Conservation (phyloP, 208 protist genomes). For the Trypanosoma scelopori region DNA sequence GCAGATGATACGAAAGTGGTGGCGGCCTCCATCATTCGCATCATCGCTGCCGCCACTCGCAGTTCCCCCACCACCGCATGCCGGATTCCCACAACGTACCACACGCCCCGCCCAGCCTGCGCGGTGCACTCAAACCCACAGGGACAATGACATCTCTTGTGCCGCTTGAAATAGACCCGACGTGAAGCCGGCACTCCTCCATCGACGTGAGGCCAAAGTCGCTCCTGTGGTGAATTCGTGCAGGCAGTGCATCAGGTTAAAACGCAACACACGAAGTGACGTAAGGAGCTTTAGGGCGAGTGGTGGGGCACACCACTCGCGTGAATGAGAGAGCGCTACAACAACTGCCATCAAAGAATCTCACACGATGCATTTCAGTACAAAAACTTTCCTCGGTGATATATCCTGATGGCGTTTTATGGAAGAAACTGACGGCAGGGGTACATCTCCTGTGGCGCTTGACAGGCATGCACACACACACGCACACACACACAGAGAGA, state of each 20-base stretch:
- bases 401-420: not conserved
- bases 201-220: constrained; percentile 8
- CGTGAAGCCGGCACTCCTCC: constrained; percentile 18
- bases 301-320: constrained; percentile 22
- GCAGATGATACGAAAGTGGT: too few species aligned
- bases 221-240: constrained; percentile 12
- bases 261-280: not conserved
- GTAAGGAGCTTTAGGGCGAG: too few species aligned
- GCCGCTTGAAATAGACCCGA: not conserved
- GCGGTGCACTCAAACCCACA: too few species aligned
- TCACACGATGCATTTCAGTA: not conserved
- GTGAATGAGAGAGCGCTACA: constrained; percentile 15
- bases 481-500: too few species aligned
- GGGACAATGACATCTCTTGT: too few species aligned
- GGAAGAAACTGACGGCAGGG: constrained; percentile 13
- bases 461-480: constrained; percentile 11
- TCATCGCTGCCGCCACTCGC: not conserved
- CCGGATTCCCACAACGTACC: too few species aligned
- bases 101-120: too few species aligned
- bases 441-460: constrained; percentile 1
- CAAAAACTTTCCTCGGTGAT: not conserved
- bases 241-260: not conserved
- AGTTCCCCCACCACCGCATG: too few species aligned
- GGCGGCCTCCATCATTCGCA: not conserved
- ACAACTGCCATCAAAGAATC: not conserved